Base-by-base conservation (phyloP, 1,139 yeast species). In the Yamadazyma atmosphaerica region DNA sequence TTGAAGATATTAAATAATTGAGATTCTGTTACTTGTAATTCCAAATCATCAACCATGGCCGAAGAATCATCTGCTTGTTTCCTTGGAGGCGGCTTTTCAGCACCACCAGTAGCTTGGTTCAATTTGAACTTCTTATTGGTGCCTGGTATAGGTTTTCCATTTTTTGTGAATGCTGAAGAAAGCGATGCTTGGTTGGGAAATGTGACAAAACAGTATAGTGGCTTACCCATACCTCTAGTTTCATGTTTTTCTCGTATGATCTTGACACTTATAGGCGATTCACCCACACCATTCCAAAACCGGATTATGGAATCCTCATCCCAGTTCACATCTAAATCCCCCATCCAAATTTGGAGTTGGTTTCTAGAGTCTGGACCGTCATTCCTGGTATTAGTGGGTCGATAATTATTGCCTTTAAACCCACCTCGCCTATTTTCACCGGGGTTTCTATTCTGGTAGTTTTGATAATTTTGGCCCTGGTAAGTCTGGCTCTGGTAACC, bases 311-410 rank as follows among this genome's bases (percentile, higher is more conserved):
- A 71, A 12, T 67, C 68, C 58, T 89, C 97, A 46, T 85, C 89
- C 81, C 94, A 86, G 63, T 79, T 72, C 1, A 94, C 87, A 51
- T 89, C 96, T 34, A 90, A 66, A 58, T 89, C 97, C 9, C 97
- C 98, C 97, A 90, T 90, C 96, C 96, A 89, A 38, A 88, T 43
- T 44, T 72, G 77, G 34, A 41, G 45, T 28, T 40, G 52, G 12
- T 40, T 25, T 11, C 14, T 17, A n/a, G 13, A 8, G 11, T 17
- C 24, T 24, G 28, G 33, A 4, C 17, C 8, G 10, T 22, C 16
- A 13, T 16, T 11, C 13, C 21, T 25, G 16, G 11, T 18, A 18
- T 22, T 17, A 17, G 32, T 17, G 14, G 11, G 28, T 12, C 35
- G 13, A 18, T 37, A 22, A 13, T 30, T 34, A 16, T 24, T 29